Conservation (phyloP, 179 eudicot genomes). For the Camellia oleifera region DNA sequence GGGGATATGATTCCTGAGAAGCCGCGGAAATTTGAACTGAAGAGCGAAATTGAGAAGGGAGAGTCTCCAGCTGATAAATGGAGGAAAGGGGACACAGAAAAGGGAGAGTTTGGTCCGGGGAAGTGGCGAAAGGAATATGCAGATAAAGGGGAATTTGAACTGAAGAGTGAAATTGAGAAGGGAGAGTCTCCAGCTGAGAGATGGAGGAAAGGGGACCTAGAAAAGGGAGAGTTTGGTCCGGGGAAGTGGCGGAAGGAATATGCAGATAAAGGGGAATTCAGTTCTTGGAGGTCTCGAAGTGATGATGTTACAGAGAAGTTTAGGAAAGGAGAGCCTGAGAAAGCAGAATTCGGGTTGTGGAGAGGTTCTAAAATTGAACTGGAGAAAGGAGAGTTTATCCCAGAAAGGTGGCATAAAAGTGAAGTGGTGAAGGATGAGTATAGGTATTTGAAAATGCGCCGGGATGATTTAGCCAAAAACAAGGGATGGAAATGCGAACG, state of each 20-base stretch:
- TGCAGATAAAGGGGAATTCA: slow-evolving; percentile 38
- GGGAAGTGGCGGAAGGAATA: slow-evolving; percentile 48
- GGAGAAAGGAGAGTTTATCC: slow-evolving; percentile 46
- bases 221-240: slow-evolving; percentile 62
- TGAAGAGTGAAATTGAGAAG: slow-evolving; percentile 48
- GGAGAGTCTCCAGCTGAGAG: slow-evolving; percentile 6
- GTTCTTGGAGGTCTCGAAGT: slow-evolving; percentile 26
- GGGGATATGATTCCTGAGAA: slow-evolving; percentile 56
- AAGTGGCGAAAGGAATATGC: slow-evolving; percentile 41
- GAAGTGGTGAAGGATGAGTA: slow-evolving; percentile 47
- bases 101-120: slow-evolving; percentile 60
- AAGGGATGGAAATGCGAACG: slow-evolving; percentile 54
- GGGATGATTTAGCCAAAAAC: slow-evolving; percentile 40
- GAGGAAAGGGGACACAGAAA: slow-evolving; percentile 49
- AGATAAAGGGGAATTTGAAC: slow-evolving; percentile 21
- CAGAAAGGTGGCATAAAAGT: slow-evolving; percentile 66
- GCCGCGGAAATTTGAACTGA: slow-evolving; percentile 30
- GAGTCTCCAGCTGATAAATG: slow-evolving; percentile 16
- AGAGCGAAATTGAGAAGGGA: slow-evolving; percentile 45
- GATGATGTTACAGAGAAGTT: slow-evolving; percentile 29
- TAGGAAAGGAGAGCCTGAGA: slow-evolving; percentile 5
- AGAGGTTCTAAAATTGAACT: slow-evolving; percentile 37
- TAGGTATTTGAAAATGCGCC: slow-evolving; percentile 29
- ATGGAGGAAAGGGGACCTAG: slow-evolving; percentile 45
- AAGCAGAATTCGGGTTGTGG: slow-evolving; percentile 31